A percentile compares a stretch with the other conserved stretches of the same genome.
Conservation (phyloP, 106 monocot genomes). For the Triglochin maritima region DNA sequence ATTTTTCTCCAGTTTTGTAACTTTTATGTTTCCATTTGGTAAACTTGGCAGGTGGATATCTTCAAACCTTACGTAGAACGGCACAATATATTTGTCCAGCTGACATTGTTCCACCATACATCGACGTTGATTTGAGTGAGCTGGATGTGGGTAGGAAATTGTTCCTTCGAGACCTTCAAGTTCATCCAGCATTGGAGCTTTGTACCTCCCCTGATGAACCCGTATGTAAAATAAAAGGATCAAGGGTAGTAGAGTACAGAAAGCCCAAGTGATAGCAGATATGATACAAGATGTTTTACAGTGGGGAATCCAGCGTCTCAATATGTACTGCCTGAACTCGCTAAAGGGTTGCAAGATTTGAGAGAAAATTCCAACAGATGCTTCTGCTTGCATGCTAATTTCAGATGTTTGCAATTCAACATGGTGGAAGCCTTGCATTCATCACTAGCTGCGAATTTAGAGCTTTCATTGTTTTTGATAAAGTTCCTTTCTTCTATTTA, state of each 20-base stretch:
- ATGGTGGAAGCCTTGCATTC: too few species aligned
- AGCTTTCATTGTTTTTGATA: too few species aligned
- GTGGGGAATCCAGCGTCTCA: background rate
- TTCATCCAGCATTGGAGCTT: conserved; percentile 72
- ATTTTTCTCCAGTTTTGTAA: too few species aligned
- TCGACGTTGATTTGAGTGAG: conserved; percentile 89
- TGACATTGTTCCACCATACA: conserved; percentile 91
- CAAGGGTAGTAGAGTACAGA: conserved; percentile 51
- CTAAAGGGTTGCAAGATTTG: too few species aligned
- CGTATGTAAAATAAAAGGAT: conserved; percentile 72
- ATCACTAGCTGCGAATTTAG: too few species aligned
- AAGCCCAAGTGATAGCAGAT: conserved; percentile 43
- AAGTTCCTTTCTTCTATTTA: too few species aligned
- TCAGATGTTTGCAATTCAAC: too few species aligned
- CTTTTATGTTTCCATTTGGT: too few species aligned
- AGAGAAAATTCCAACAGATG: too few species aligned
- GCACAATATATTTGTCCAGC: conserved; percentile 83
- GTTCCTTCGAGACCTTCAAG: conserved; percentile 65
- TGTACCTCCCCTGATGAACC: conserved; percentile 51
- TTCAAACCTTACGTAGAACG: conserved; percentile 82
- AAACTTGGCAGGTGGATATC: conserved; percentile 49
- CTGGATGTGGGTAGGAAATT: conserved; percentile 78
- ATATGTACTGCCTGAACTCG: too few species aligned
- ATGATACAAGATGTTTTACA: background rate
- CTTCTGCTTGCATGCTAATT: too few species aligned